Conservation (phyloP, 2,329 filamentous ascomycete species). For the Aphanoascus verrucosus region DNA sequence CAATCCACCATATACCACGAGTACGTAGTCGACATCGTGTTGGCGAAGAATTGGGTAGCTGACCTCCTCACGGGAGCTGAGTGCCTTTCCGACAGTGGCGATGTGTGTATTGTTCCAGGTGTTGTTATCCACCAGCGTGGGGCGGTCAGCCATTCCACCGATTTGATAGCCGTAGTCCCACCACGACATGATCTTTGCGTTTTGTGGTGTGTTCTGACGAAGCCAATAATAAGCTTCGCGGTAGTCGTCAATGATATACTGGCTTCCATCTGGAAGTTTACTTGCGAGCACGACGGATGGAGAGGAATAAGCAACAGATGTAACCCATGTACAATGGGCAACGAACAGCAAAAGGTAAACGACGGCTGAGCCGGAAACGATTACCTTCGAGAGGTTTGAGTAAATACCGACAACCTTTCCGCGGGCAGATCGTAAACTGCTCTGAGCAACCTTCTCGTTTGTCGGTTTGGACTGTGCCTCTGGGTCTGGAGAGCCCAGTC, state of each 20-base stretch:
- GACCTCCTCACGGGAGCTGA: slow-evolving; percentile 95
- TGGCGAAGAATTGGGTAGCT: slow-evolving; percentile 98
- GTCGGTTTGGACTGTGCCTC: slow-evolving; percentile 38
- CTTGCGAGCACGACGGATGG: slow-evolving; percentile 94
- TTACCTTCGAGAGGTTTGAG: slow-evolving; percentile 62
- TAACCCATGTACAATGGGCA: slow-evolving; percentile 97
- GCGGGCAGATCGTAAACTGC: slow-evolving; percentile 55
- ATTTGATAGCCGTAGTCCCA: slow-evolving; percentile 99
- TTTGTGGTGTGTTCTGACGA: slow-evolving; percentile 85
- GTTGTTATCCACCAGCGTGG: slow-evolving; percentile 97
- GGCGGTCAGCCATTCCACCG: slow-evolving; percentile 95
- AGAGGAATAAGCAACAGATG: slow-evolving; percentile 96
- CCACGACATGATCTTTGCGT: slow-evolving; percentile 99
- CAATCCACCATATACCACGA: slow-evolving; percentile 91
- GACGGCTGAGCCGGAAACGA: slow-evolving; percentile 62
- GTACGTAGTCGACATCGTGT: slow-evolving; percentile 97
- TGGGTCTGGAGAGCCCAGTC: slow-evolving; percentile 50
- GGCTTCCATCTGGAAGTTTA: slow-evolving; percentile 80
- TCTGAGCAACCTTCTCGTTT: slow-evolving; percentile 24
- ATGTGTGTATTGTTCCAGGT: slow-evolving; percentile 99
- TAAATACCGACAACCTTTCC: slow-evolving; percentile 76
- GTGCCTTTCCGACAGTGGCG: slow-evolving; percentile 95
- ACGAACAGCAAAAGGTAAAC: slow-evolving; percentile 88
- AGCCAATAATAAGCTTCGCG: slow-evolving; percentile 99
- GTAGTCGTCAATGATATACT: slow-evolving; percentile 99